Evolutionary conservation across 1,284 basidiomycete species (phyloP), one percentile per base, ranked within the genome.

Genomic region (Austroboletus sp.): DNA sequence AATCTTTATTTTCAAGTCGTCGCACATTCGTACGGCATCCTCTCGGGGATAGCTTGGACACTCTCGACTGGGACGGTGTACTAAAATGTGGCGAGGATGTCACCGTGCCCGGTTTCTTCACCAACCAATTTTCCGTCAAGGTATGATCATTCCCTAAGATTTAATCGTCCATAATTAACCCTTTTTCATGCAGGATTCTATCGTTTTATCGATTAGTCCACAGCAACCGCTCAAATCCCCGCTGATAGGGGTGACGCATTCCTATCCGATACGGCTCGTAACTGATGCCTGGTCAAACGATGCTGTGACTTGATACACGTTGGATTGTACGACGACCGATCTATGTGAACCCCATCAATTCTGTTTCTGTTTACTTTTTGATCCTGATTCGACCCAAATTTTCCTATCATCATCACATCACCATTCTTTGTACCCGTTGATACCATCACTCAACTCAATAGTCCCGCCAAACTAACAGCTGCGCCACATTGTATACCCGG

Each of bases 1-100:
- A 45, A 1, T 25, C 43, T 17, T 39, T 45, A n/a, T 17, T 44
- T 23, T 34, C 46, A 10, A 45, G 17, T 13, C 42, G 40, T 39
- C 38, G 19, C 8, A 29, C 46, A 11, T 47, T 42, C 16, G 27
- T 44, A 8, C 45, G 34, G 3, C 44, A 45, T 39, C 48, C 52
- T 19, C 49, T 57, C 8, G 37, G 37, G 7, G 49, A 58, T 8
- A 48, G 48, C 23, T 37, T 57, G 30, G 51, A 59, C 23, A 44
- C 50, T 29, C 60, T 66, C 15, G 61, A 66, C 31, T 66, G 65
- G 60, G 53, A 61, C n/a, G 65, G 63, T 17, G 44, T 51, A 10
- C 16, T 62, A 26, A 42, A 27, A 37, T 66, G 55, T 19, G 25
- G 26, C 19, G 48, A 57, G 30, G 49, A 58, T n/a, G 44, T 46